phyloP scores from a whole-genome alignment of 208 protist species.

The Leishmania tropica region DNA sequence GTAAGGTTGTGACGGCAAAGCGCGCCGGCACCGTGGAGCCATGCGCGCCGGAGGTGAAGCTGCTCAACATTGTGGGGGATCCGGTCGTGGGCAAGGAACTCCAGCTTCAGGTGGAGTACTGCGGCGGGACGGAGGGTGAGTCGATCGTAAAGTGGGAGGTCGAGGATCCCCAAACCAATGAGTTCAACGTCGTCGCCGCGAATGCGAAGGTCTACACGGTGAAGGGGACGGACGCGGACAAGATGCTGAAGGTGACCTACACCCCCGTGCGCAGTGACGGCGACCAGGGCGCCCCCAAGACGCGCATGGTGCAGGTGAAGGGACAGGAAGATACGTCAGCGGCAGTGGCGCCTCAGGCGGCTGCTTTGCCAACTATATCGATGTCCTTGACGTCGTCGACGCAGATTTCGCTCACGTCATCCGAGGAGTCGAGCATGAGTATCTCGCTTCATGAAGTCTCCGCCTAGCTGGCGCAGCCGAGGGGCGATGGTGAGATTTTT shows the following conservation, averaged over 20 bases:
- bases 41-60: constrained; percentile 61
- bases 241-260: constrained; percentile 84
- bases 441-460: constrained; percentile 1
- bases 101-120: constrained; percentile 74
- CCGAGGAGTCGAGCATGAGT: not conserved
- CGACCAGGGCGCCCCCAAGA: constrained; percentile 62
- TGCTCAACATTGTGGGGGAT: constrained; percentile 70
- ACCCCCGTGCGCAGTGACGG: constrained; percentile 86
- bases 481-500: constrained; percentile 18
- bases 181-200: constrained; percentile 54
- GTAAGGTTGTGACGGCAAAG: constrained; percentile 57
- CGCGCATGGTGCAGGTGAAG: constrained; percentile 54
- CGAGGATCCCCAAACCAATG: constrained; percentile 64
- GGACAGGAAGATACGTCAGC: not conserved
- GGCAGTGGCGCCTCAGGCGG: constrained; percentile 21
- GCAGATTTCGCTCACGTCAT: not conserved
- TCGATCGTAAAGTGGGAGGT: constrained; percentile 75
- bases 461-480: constrained; percentile 6
- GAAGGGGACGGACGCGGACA: constrained; percentile 64
- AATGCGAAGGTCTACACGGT: constrained; percentile 63
- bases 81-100: constrained; percentile 63
- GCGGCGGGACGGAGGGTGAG: constrained; percentile 67
- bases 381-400: not conserved
- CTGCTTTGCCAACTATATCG: constrained; percentile 1
- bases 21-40: constrained; percentile 52